Conservation (phyloP, 83 land plant genomes). For the Larix sibirica region DNA sequence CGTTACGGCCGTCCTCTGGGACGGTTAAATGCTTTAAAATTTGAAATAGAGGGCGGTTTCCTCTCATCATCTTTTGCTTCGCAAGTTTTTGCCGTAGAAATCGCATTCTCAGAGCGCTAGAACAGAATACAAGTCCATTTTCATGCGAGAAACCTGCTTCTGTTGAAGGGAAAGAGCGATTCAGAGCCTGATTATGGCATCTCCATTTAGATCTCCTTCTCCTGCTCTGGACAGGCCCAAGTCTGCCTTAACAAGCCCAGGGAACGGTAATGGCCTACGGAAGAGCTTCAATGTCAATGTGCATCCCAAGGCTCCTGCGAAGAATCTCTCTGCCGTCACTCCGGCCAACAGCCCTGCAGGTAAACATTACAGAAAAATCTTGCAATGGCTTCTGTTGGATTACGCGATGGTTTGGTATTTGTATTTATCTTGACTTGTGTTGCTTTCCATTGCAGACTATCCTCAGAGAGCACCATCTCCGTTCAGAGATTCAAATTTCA, state of each 20-base stretch:
- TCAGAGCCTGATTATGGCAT: not conserved
- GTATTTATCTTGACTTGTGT: not conserved
- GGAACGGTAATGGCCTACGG: not conserved
- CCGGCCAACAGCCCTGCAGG: constrained; percentile 15
- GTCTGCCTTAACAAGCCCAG: not conserved
- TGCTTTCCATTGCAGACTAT: not conserved
- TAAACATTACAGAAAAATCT: not conserved
- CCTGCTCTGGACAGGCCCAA: not conserved
- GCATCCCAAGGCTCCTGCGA: constrained; percentile 3
- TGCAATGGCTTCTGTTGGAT: not conserved
- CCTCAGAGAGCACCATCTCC: constrained; percentile 3
- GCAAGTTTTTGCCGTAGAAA: not conserved
- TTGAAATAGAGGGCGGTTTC: not conserved
- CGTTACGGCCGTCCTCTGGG: not conserved
- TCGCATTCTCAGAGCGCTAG: not conserved
- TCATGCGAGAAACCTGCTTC: not conserved
- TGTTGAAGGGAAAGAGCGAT: not conserved
- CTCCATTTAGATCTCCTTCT: not conserved
- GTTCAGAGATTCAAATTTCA: not conserved
- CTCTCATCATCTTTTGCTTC: too few species aligned
- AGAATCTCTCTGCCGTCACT: not conserved
- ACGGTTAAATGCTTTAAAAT: not conserved
- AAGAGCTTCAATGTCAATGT: constrained; percentile 17
- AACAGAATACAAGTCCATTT: too few species aligned
- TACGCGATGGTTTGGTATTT: not conserved